Evolutionary conservation across 139 green algal species (phyloP).

Genomic region (Penium margaritaceum): DNA sequence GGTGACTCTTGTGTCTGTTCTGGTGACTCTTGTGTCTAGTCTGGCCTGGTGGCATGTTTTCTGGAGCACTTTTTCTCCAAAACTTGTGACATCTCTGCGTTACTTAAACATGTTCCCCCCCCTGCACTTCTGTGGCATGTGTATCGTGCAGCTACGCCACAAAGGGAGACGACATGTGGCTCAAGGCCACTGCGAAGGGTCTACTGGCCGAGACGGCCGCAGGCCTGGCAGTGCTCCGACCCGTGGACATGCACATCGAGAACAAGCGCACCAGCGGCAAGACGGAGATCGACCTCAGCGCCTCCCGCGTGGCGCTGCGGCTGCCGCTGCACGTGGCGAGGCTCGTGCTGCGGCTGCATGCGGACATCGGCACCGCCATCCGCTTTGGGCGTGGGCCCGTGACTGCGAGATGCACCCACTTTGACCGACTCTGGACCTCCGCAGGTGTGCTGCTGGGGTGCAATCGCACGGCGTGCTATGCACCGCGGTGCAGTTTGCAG

Average conservation of each 20-base stretch:
- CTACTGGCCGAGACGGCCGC: constrained; percentile 20
- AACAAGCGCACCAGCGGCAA: constrained; percentile 1
- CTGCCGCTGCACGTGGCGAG: constrained; percentile 65
- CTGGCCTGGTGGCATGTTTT: no score
- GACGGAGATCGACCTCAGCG: constrained; percentile 52
- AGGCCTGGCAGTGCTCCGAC: constrained; percentile 28
- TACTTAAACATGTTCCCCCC: no score
- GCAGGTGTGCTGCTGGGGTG: no score
- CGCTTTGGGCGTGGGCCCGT: constrained; percentile 46
- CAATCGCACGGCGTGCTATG: no score
- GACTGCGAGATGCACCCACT: constrained; percentile 53
- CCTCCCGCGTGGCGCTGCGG: constrained; percentile 52
- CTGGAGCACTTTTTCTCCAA: no score
- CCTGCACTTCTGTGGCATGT: no score
- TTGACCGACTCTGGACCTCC: constrained; percentile 60
- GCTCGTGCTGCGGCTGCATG: constrained; percentile 53
- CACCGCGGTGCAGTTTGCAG: no score
- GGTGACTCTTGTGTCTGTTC: no score
- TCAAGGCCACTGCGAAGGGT: constrained; percentile 14
- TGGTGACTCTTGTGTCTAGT: no score
- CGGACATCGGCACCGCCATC: constrained; percentile 53
- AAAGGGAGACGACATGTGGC: constrained; percentile 20
- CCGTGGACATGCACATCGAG: constrained; percentile 19
- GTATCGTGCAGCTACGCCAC: background rate
- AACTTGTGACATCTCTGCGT: no score